A percentile compares a stretch with the other conserved stretches of the same genome.
phyloP scores from a whole-genome alignment of 1,284 basidiomycete genomes.

The Gymnopus androsaceus region DNA sequence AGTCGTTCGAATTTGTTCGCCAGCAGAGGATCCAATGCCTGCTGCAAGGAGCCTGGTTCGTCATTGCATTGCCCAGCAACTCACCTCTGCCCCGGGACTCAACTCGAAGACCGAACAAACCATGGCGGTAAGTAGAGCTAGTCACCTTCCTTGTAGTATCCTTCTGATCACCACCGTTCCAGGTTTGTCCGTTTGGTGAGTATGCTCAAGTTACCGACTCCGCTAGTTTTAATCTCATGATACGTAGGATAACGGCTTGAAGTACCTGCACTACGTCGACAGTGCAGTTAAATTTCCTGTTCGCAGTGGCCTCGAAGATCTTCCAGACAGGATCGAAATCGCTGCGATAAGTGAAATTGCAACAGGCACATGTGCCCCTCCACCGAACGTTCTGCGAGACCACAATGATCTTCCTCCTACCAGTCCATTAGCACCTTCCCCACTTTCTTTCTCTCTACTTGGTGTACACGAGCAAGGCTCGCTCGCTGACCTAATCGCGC shows the following conservation, averaged over 20 bases:
- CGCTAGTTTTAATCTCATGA: conserved; percentile 8
- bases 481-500: conserved; percentile 84
- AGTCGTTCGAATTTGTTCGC: conserved; percentile 90
- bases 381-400: conserved; percentile 62
- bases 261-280: conserved; percentile 84
- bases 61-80: conserved; percentile 64
- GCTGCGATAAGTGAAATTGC: conserved; percentile 77
- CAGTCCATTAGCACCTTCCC: conserved; percentile 59
- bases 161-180: neutral
- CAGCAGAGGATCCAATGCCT: conserved; percentile 90
- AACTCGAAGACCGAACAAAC: conserved; percentile 58
- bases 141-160: neutral
- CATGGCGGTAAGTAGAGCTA: conserved; percentile 51
- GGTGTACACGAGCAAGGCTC: conserved; percentile 63
- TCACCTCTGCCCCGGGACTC: conserved; percentile 50
- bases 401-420: conserved; percentile 57
- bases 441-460: conserved; percentile 79
- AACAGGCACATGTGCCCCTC: conserved; percentile 74
- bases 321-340: conserved; percentile 85
- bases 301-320: conserved; percentile 80
- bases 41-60: conserved; percentile 90
- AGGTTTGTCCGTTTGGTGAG: conserved; percentile 73
- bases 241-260: conserved; percentile 69
- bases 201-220: neutral
- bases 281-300: conserved; percentile 76